Base-by-base conservation (phyloP, 495 filamentous ascomycete genomes). In the Letharia lupina region DNA sequence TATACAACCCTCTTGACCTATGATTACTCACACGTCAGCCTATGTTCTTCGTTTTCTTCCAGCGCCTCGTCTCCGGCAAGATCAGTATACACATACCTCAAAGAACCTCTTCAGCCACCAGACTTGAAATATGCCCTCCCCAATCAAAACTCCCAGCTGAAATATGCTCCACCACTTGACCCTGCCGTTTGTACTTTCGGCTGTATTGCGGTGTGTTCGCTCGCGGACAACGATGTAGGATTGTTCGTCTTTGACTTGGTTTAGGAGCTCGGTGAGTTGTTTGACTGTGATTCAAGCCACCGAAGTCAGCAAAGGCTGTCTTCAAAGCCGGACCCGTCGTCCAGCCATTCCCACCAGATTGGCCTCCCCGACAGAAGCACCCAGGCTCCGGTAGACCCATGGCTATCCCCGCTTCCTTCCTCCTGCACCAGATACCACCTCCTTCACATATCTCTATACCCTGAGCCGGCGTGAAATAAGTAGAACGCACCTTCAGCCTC, bases 161-260 rank as follows among this genome's bases (percentile, higher is more conserved):
- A 98, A 98, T 67, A 98, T 84, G 75, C 93, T 97, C 95, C 95
- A 98, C 94, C 94, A 98, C 79, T 98, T 98, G 67, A 98, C 94
- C 63, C 94, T 81, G 67, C 86, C 85, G 77, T 98, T 98, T 65
- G 94, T 98, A 84, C 91, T 96, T 82, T 98, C 94, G 60, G 94
- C 94, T 7, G 94, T 98, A 79, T 98, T 98, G 70, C 94, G 85
- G 83, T 98, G 94, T 64, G 91, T 93, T 68, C 95, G 84, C 79
- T 98, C 94, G 67, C 94, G 87, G 60, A 97, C 81, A 48, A 98
- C 90, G 70, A 98, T 98, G 77, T 98, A 98, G 66, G 89, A 86
- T 78, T 98, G 94, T 78, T 98, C 94, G 76, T 98, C 94, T 78
- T 93, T 94, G 71, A 96, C 93, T 78, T 95, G 90, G 65, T 87